phyloP scores from a whole-genome alignment of 2,329 filamentous ascomycete species.

The Pseudogymnoascus sp. region DNA sequence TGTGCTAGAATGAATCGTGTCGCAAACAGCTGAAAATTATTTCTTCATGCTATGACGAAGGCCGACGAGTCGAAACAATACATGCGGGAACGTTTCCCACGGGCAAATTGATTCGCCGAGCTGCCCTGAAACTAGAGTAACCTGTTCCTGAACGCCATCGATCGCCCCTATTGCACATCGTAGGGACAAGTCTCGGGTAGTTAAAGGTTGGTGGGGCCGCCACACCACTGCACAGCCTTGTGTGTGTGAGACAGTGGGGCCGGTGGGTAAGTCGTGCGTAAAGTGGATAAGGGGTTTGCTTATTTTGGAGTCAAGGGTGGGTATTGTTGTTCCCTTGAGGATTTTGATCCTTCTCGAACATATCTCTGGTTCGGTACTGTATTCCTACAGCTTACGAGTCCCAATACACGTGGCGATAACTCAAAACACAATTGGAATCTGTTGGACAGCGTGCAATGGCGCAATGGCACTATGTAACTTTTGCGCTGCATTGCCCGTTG shows the following conservation, averaged over 20 bases:
- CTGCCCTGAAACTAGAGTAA: not conserved
- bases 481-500: not conserved
- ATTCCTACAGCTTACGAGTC: not conserved
- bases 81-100: not conserved
- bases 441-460: not conserved
- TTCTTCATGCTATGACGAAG: not conserved
- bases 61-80: not conserved
- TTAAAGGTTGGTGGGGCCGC: slow-evolving; percentile 3
- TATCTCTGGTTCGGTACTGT: not conserved
- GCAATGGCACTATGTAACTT: not conserved
- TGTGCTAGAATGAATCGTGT: too few relatives aligned
- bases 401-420: not conserved
- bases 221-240: not conserved
- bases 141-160: not conserved
- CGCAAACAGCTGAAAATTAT: not conserved
- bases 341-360: not conserved
- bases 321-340: not conserved
- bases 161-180: not conserved
- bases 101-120: not conserved
- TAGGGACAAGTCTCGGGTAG: not conserved
- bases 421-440: not conserved
- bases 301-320: not conserved
- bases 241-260: not conserved
- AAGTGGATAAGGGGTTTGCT: not conserved
- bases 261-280: not conserved